Evolutionary conservation across 768 basidiomycete species (phyloP), one percentile per base, ranked within the genome.

Genomic region (Mycena chlorophos): DNA sequence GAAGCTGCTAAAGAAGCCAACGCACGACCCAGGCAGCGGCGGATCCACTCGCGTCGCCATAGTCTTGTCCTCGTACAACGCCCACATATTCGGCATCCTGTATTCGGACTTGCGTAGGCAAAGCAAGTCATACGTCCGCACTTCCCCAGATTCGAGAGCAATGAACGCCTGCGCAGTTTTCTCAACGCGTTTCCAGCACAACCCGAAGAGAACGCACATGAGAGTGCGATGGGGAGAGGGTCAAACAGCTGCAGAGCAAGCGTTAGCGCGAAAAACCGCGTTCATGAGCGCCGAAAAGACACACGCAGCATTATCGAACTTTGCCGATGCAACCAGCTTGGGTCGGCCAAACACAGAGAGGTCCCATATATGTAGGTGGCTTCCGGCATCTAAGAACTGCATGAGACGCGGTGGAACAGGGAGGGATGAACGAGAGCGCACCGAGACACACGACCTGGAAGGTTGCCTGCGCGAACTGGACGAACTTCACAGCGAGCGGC

Each of bases 41-140:
- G 51, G 70, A 46, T 63, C 76, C 68, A 72, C 72, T 23, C 76
- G 78, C 48, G 69, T 73, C 0, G 73, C 67, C 43, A 67, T 63
- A 65, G 75, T 69, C 72, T 80, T 80, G 55, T 86, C 80, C 67
- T 89, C 84, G 62, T 90, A 86, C 27, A 83, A 61, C 20, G 74
- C 75, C 94, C 92, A 95, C 62, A 88, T 73, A 64, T 93, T 92
- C 2, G 86, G 85, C 29, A 90, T 80, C 17, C 73, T 76, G 63
- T 88, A 91, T 12, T 78, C 75, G 0, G 90, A 89, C 56, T 86
- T 77, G 19, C 80, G 75, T 16, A 83, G 74, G 55, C 89, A 86
- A 13, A 81, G 73, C n/a, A 94, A 63, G 66, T 94, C 92, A 65
- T 86, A 94, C 2, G 87, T 86, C 60, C 81, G 80, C 57, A 92